Evolutionary conservation across 2,329 filamentous ascomycete species (phyloP).

Genomic region (Chaetomium globosum): DNA sequence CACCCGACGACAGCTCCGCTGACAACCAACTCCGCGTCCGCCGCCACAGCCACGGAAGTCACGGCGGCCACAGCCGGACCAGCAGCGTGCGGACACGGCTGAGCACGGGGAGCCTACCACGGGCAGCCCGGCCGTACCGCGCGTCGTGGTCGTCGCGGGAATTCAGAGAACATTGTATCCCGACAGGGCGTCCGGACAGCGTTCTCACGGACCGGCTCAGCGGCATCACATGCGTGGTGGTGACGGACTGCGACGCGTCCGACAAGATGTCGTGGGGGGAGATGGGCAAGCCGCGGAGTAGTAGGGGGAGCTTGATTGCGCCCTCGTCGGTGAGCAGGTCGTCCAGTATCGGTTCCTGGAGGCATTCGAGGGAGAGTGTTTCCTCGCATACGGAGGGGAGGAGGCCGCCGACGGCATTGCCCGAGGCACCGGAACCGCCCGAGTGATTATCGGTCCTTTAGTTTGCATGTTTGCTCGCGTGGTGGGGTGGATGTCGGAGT

Average conservation of each 20-base stretch:
- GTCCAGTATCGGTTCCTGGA: constrained; percentile 7
- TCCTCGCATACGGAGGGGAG: constrained; percentile 17
- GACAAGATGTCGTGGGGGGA: constrained; percentile 12
- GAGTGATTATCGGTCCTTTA: constrained; percentile 14
- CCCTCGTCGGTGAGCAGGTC: constrained; percentile 18
- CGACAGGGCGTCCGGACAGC: constrained; percentile 36
- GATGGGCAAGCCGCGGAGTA: constrained; percentile 19
- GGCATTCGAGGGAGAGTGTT: constrained; percentile 21
- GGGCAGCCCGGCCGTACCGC: constrained; percentile 53
- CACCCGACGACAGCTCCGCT: constrained; percentile 31
- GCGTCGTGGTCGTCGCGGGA: constrained; percentile 57
- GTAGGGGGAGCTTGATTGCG: constrained; percentile 27
- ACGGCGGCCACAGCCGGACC: constrained; percentile 42
- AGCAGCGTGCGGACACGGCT: constrained; percentile 44
- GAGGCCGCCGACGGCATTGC: constrained; percentile 25
- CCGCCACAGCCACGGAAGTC: constrained; percentile 28
- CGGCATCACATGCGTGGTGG: constrained; percentile 21
- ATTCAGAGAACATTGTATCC: constrained; percentile 40
- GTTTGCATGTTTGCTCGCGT: neutral
- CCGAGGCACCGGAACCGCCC: constrained; percentile 23
- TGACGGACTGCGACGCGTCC: constrained; percentile 21
- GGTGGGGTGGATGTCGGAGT: neutral
- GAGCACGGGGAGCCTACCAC: constrained; percentile 52
- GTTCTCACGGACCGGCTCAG: constrained; percentile 37
- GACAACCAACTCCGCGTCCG: constrained; percentile 12